Evolutionary conservation across 306 rosid species (phyloP), one percentile per base, ranked within the genome.

Genomic region (Fragaria ananassa): DNA sequence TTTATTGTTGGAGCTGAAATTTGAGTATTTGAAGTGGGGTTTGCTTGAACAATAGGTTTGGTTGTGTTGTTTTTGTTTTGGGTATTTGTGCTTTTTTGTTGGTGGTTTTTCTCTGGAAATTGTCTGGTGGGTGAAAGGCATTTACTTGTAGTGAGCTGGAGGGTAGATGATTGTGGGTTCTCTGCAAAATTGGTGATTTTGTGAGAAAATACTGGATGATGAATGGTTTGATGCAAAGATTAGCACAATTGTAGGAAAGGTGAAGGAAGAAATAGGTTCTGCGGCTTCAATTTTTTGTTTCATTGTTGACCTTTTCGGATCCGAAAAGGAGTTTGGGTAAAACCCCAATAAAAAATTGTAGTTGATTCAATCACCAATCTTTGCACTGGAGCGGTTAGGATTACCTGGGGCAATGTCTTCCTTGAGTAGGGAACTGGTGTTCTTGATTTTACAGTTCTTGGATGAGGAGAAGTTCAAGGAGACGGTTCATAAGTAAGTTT

Each of bases 401-500:
- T 64, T 84, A 84, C 80, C 80, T 50, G 84, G 87, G 68, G 79
- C 84, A 73, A 84, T 84, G 87, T 77, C 87, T 84, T 84, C 85
- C 71, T 77, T 84, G 50, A 84, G 87, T 78, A 77, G 87, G 78
- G 87, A 84, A 79, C 76, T 84, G 80, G 87, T 84, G 51, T 84
- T 84, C 74, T 54, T 84, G 79, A 84, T 84, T 57, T 46, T 84
- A 79, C 87, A 84, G 80, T 84, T 84, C 79, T 68, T 84, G 61
- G 87, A 84, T 3, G 84, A 84, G 76, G 84, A 84, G 75, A 84
- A 84, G 81, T 84, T 84, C 80, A 84, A 84, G 80, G 87, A 80
- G 64, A 69, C 87, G 1, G 84, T 84, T 77, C 87, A 84, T 74
- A 84, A 74, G 84, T 84, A 77, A 80, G 81, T 79, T 21, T 72